phyloP scores from a whole-genome alignment of 1,139 yeast genomes.

The Blastobotrys malaysiensis region DNA sequence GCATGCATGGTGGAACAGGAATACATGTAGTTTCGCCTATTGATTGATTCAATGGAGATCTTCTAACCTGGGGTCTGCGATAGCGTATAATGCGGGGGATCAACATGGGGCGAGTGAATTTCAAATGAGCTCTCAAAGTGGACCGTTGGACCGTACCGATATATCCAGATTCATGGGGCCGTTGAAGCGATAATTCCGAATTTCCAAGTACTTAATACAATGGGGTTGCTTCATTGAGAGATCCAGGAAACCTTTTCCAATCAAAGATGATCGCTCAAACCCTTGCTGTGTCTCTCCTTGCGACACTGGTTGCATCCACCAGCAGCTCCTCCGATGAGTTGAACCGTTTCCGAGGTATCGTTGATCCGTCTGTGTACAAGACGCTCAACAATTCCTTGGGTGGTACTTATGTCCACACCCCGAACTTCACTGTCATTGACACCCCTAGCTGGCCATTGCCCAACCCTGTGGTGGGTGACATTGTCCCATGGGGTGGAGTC shows the following conservation, averaged over 20 bases:
- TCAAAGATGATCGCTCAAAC: not conserved
- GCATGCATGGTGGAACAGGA: not conserved
- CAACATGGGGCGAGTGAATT: not conserved
- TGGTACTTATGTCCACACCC: constrained; percentile 1
- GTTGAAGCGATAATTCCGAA: not conserved
- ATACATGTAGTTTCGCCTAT: too few species aligned
- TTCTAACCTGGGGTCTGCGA: not conserved
- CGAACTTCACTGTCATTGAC: constrained; percentile 1
- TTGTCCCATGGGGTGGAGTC: constrained; percentile 12
- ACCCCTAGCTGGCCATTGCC: constrained; percentile 5
- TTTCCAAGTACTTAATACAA: too few species aligned
- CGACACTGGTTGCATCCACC: not conserved
- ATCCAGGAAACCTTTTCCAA: not conserved
- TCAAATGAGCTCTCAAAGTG: too few species aligned
- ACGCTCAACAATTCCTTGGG: constrained; percentile 3
- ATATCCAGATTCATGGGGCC: not conserved
- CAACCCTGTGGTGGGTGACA: constrained; percentile 7
- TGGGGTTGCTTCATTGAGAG: not conserved
- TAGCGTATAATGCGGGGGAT: not conserved
- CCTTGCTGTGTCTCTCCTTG: not conserved
- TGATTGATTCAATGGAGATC: not conserved
- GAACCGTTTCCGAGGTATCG: not conserved
- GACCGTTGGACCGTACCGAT: not conserved
- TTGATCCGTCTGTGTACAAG: not conserved
- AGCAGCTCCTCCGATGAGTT: not conserved